Percentiles rank a stretch among this genome's conserved stretches.
Evolutionary conservation across 306 rosid genomes (phyloP).

Genomic region (Cyclanthera cordifolia): DNA sequence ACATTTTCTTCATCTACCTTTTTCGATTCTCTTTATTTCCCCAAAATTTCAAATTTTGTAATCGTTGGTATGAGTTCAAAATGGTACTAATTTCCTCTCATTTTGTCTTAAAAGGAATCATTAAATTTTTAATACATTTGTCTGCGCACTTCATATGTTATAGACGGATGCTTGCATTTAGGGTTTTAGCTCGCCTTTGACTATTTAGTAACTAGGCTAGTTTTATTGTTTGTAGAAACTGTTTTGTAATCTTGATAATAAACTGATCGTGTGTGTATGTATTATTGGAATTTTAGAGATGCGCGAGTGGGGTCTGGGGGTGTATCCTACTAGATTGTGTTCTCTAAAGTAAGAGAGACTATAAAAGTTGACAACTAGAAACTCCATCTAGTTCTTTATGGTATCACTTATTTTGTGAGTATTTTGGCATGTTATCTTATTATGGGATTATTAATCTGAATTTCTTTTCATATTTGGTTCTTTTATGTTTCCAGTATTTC

Average conservation of each 20-base stretch:
- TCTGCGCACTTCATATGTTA: not conserved
- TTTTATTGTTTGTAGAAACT: not conserved
- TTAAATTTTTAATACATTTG: not conserved
- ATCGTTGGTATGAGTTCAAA: no score
- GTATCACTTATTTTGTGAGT: no score
- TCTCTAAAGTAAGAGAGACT: not conserved
- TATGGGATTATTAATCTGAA: not conserved
- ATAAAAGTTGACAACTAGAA: not conserved
- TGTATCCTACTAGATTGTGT: not conserved
- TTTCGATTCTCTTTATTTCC: not conserved
- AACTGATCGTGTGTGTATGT: not conserved
- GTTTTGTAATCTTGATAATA: not conserved
- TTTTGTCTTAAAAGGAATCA: not conserved
- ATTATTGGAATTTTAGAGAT: not conserved
- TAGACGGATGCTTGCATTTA: not conserved
- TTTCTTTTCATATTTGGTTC: not conserved
- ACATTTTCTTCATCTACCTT: not conserved
- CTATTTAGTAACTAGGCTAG: not conserved
- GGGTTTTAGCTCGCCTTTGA: not conserved
- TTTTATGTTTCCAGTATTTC: constrained; percentile 57
- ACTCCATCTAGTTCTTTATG: not conserved
- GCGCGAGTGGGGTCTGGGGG: not conserved
- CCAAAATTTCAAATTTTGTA: not conserved
- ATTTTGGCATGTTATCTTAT: not conserved
- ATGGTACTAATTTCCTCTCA: not conserved